Conservation (phyloP, 2,329 filamentous ascomycete genomes). For the Chrysoporthe deuterocubensis region DNA sequence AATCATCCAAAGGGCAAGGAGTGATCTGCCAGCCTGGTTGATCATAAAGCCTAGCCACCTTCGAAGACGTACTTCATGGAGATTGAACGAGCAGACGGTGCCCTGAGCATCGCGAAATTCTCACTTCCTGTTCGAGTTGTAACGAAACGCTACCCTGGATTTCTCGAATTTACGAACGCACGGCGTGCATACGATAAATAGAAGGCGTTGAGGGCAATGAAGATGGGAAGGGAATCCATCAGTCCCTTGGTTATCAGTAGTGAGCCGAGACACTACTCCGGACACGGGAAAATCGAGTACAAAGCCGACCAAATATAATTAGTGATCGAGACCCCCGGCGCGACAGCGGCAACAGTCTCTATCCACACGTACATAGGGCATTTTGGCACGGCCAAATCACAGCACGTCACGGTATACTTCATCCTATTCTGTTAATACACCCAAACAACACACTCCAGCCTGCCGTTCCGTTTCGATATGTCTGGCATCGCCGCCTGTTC, state of each 20-base stretch:
- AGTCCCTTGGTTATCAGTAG: constrained; percentile 15
- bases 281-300: constrained; percentile 18
- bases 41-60: not conserved
- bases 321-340: constrained; percentile 19
- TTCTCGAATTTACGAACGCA: constrained; percentile 21
- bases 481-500: constrained; percentile 9
- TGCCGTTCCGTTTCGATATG: constrained; percentile 11
- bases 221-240: constrained; percentile 8
- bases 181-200: constrained; percentile 27
- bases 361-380: constrained; percentile 28
- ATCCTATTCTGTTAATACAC: constrained; percentile 30
- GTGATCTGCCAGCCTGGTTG: not conserved
- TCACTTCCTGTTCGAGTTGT: constrained; percentile 15
- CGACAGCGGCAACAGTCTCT: constrained; percentile 12
- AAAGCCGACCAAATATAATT: constrained; percentile 29
- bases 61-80: not conserved
- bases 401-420: constrained; percentile 28
- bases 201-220: constrained; percentile 25
- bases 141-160: constrained; percentile 18
- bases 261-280: constrained; percentile 9
- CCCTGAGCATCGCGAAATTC: not conserved
- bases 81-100: no score
- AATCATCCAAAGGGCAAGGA: not conserved
- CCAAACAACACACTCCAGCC: constrained; percentile 23
- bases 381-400: constrained; percentile 26